Conservation (phyloP, 2,329 filamentous ascomycete species). For the Hymenoscyphus linearis region DNA sequence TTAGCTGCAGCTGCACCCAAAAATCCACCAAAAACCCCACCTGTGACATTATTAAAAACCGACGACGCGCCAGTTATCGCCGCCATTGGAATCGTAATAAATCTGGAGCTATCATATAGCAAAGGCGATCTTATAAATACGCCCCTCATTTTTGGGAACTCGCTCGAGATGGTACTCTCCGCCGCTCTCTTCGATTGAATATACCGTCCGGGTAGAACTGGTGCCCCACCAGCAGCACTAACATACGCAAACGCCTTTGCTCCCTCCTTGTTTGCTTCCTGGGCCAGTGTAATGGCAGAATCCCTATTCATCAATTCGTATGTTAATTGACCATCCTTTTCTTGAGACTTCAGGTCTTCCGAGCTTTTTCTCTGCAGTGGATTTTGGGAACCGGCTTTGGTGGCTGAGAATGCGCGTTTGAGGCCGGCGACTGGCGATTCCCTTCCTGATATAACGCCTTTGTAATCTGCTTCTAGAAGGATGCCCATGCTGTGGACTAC, state of each 20-base stretch:
- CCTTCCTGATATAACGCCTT: constrained; percentile 76
- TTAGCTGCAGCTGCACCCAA: constrained; percentile 81
- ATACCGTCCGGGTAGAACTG: constrained; percentile 78
- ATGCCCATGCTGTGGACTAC: constrained; percentile 97
- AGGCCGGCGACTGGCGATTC: constrained; percentile 79
- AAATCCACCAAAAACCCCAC: constrained; percentile 68
- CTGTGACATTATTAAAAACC: constrained; percentile 70
- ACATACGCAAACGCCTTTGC: constrained; percentile 77
- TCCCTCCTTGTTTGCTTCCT: constrained; percentile 61
- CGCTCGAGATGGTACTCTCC: constrained; percentile 66
- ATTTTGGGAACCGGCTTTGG: constrained; percentile 60
- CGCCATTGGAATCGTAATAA: constrained; percentile 80
- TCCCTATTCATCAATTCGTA: constrained; percentile 98
- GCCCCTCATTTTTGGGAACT: constrained; percentile 69
- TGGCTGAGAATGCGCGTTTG: constrained; percentile 67
- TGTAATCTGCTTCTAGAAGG: constrained; percentile 95
- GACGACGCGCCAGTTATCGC: constrained; percentile 69
- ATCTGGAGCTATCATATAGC: constrained; percentile 78
- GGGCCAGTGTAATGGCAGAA: constrained; percentile 74
- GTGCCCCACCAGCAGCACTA: constrained; percentile 80
- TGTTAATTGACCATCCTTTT: constrained; percentile 72
- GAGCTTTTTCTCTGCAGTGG: constrained; percentile 59
- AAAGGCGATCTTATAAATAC: constrained; percentile 84
- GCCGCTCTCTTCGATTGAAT: constrained; percentile 89
- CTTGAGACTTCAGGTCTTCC: constrained; percentile 56